Evolutionary conservation across 169 alveolate genomes (phyloP).

Genomic region (Plasmodium gonderi): DNA sequence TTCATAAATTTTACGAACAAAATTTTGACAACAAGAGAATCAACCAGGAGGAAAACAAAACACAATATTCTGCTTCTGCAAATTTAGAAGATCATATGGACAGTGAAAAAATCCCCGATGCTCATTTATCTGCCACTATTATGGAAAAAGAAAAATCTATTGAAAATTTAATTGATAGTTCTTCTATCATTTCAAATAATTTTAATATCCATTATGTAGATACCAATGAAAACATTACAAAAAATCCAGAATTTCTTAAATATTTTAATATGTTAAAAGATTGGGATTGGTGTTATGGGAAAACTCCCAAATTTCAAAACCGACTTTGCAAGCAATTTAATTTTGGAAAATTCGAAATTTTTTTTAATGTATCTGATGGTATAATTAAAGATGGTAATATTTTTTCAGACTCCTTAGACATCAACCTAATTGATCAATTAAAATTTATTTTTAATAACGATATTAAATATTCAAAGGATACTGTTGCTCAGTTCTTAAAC

Average conservation of each 20-base stretch:
- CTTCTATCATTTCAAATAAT: background rate
- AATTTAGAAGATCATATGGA: background rate
- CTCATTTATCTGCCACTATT: background rate
- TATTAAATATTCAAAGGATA: constrained; percentile 48
- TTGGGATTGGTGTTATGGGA: constrained; percentile 91
- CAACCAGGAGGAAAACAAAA: background rate
- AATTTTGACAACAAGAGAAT: background rate
- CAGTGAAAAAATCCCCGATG: background rate
- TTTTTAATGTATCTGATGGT: constrained; percentile 40
- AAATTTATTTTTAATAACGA: constrained; percentile 65
- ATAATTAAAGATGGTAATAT: constrained; percentile 71
- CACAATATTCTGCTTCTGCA: background rate
- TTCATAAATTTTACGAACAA: constrained; percentile 26
- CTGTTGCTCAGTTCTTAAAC: constrained; percentile 5
- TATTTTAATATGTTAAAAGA: constrained; percentile 54
- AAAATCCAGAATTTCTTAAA: constrained; percentile 70
- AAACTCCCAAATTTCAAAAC: constrained; percentile 82
- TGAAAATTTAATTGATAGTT: constrained; percentile 4
- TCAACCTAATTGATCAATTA: constrained; percentile 79
- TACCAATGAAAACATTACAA: constrained; percentile 46
- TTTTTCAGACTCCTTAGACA: constrained; percentile 81
- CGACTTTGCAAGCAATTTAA: constrained; percentile 29
- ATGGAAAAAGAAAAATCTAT: background rate
- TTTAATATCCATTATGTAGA: constrained; percentile 56
- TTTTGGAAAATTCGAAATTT: constrained; percentile 54